These are phyloP conservation scores for Aspergillus proliferans DNA, from an alignment of 2,329 filamentous ascomycete species.

Conservation along the genomic window DNA sequence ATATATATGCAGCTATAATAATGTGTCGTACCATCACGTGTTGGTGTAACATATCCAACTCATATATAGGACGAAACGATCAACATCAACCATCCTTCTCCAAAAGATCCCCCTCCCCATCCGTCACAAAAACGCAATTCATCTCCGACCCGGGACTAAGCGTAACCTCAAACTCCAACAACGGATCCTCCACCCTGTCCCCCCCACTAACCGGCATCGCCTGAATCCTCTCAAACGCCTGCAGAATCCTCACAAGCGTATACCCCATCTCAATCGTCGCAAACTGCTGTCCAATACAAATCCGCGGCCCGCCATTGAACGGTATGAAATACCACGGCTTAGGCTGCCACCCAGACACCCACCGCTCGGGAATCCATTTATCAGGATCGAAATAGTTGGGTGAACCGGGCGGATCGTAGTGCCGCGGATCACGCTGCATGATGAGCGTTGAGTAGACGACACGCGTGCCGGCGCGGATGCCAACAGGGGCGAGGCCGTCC, in stretches of 20 bases:
- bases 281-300: conserved; percentile 56
- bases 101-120: conserved; percentile 13
- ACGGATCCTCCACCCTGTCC: conserved; percentile 30
- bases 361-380: conserved; percentile 47
- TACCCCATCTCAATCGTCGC: conserved; percentile 55
- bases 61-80: neutral
- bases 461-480: conserved; percentile 43
- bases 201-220: conserved; percentile 26
- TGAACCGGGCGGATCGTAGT: conserved; percentile 40
- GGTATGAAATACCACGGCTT: conserved; percentile 51
- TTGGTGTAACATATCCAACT: no score
- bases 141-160: conserved; percentile 32
- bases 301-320: conserved; percentile 49
- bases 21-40: no score
- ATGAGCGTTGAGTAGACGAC: conserved; percentile 47
- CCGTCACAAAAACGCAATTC: conserved; percentile 35
- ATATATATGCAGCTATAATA: no score
- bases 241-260: conserved; percentile 38
- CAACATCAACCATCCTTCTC: neutral
- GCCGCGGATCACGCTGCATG: conserved; percentile 46
- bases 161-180: conserved; percentile 33
- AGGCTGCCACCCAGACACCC: conserved; percentile 46
- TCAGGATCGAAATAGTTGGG: conserved; percentile 35
- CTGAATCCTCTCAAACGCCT: conserved; percentile 34
- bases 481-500: conserved; percentile 41